Evolutionary conservation across 306 rosid species (phyloP).

Genomic region (Citrullus mucosospermus): DNA sequence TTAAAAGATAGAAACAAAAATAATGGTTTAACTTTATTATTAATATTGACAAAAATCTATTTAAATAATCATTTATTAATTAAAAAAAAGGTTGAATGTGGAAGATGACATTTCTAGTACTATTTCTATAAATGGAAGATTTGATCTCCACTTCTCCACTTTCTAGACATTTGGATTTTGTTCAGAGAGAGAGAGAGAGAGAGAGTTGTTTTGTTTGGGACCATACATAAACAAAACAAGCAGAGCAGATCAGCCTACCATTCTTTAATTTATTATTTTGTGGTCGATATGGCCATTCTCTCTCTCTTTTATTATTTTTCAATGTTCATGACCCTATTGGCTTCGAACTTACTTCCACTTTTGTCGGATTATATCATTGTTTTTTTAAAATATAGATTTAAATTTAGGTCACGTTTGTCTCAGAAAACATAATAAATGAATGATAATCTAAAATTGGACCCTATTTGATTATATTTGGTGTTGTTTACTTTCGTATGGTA

Average conservation of each 20-base stretch:
- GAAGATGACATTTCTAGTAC: background rate
- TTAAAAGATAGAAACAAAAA: too few relatives aligned
- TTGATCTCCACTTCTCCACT: background rate
- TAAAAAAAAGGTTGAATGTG: background rate
- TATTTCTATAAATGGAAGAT: slow-evolving; percentile 4
- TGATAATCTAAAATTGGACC: too few relatives aligned
- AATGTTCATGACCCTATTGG: too few relatives aligned
- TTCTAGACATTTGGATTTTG: background rate
- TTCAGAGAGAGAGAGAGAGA: background rate
- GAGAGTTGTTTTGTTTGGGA: background rate
- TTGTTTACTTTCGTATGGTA: too few relatives aligned
- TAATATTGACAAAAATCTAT: background rate
- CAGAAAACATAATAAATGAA: too few relatives aligned
- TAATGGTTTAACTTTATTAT: too few relatives aligned
- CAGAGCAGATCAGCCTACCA: background rate
- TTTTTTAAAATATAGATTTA: too few relatives aligned
- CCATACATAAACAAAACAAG: background rate
- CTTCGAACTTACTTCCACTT: background rate
- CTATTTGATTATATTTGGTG: too few relatives aligned
- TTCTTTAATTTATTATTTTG: background rate
- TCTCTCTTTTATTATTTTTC: background rate
- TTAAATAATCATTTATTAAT: background rate
- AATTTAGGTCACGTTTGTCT: too few relatives aligned
- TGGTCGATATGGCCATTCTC: background rate
- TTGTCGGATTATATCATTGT: background rate